Evolutionary conservation across 306 rosid genomes (phyloP).

Genomic region (Dalbergia cochinchinensis): DNA sequence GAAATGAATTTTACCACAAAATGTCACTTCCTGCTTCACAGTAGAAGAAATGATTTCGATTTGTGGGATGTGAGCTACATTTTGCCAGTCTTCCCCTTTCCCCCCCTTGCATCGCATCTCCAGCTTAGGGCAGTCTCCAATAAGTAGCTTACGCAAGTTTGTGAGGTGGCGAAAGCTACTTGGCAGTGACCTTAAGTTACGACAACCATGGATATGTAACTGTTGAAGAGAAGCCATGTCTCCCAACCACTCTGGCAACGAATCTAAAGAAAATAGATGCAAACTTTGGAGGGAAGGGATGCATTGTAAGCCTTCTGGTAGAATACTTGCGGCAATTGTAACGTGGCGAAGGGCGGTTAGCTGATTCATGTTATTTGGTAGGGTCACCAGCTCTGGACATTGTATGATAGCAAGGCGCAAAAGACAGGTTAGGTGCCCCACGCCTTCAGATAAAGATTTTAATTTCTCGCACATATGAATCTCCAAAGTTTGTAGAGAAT

Average conservation of each 20-base stretch:
- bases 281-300: conserved; percentile 12
- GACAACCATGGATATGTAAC: neutral
- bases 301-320: conserved; percentile 7
- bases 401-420: rapidly evolving
- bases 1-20: neutral
- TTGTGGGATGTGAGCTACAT: neutral
- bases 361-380: conserved; percentile 4
- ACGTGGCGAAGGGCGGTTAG: conserved; percentile 2
- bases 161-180: neutral
- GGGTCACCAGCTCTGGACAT: conserved; percentile 1
- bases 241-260: conserved; percentile 24
- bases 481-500: neutral
- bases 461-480: rapidly evolving
- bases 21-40: neutral
- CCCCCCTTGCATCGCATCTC: neutral
- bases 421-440: conserved; percentile 16
- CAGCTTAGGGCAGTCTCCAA: neutral
- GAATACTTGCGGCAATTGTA: rapidly evolving
- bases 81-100: conserved; percentile 29
- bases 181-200: neutral
- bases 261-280: rapidly evolving
- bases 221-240: neutral
- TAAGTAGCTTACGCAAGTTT: neutral
- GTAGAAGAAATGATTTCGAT: rapidly evolving
- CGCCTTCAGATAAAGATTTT: neutral